Percentiles rank a stretch among this genome's conserved stretches.
Conservation (phyloP, 1,284 basidiomycete species). For the Papiliotrema terrestris region DNA sequence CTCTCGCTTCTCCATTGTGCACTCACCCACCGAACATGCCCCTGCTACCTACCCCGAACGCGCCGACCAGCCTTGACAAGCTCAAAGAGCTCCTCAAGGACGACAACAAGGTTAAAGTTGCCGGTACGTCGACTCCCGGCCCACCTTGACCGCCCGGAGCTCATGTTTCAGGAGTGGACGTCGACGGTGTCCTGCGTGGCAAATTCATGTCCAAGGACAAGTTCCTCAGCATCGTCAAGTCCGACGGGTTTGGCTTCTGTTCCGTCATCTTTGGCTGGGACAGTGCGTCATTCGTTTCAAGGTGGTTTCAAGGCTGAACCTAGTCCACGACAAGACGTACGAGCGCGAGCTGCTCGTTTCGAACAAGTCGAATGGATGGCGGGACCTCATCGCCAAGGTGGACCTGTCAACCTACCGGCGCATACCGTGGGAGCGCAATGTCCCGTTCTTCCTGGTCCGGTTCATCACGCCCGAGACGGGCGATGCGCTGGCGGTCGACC, state of each 20-base stretch:
- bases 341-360: conserved; percentile 81
- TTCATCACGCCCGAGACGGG: conserved; percentile 82
- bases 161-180: conserved; percentile 51
- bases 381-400: conserved; percentile 77
- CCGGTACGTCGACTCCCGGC: conserved; percentile 53
- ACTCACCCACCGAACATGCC: conserved; percentile 3
- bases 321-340: conserved; percentile 73
- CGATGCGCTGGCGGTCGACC: conserved; percentile 73
- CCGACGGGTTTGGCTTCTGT: conserved; percentile 86
- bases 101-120: conserved; percentile 88
- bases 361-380: conserved; percentile 85
- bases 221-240: conserved; percentile 78
- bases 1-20: not conserved
- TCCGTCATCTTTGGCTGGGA: conserved; percentile 68
- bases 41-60: conserved; percentile 49
- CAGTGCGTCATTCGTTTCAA: conserved; percentile 24
- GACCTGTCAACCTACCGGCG: conserved; percentile 81
- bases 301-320: not conserved
- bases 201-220: conserved; percentile 95
- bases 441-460: conserved; percentile 88
- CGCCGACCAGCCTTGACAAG: conserved; percentile 60
- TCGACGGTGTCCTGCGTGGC: conserved; percentile 88
- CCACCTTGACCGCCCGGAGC: no score
- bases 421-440: conserved; percentile 87
- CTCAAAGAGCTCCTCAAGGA: conserved; percentile 58